A percentile compares a stretch with the other conserved stretches of the same genome.
Evolutionary conservation across 306 rosid genomes (phyloP).

Genomic region (Rubus parviflorus): DNA sequence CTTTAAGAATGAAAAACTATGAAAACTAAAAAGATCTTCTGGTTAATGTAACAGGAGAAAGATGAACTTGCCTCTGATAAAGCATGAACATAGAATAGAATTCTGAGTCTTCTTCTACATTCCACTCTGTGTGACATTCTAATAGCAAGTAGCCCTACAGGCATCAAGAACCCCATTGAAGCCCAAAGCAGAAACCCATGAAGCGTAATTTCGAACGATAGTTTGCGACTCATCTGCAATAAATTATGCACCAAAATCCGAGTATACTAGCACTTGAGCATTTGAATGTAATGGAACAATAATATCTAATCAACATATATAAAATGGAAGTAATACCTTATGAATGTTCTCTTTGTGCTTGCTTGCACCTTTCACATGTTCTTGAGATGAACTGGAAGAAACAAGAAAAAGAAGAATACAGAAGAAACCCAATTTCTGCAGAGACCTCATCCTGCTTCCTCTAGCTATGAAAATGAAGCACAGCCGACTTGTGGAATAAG

Average conservation of each 20-base stretch:
- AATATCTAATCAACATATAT: neutral
- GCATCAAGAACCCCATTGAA: constrained; percentile 96
- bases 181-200: constrained; percentile 93
- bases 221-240: constrained; percentile 53
- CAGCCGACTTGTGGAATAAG: constrained; percentile 10
- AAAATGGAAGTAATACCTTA: constrained; percentile 39
- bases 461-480: constrained; percentile 8
- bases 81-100: constrained; percentile 66
- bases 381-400: constrained; percentile 49
- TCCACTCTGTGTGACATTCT: constrained; percentile 58
- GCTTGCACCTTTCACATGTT: constrained; percentile 25
- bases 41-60: neutral
- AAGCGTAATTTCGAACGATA: constrained; percentile 52
- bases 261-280: neutral
- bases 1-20: constrained; percentile 6
- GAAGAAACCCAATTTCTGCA: constrained; percentile 40
- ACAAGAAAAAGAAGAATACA: constrained; percentile 47
- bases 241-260: neutral
- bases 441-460: constrained; percentile 38
- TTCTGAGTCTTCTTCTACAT: constrained; percentile 56
- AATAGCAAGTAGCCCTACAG: constrained; percentile 72
- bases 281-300: neutral
- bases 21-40: neutral
- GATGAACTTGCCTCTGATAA: constrained; percentile 67
- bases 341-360: constrained; percentile 30